Evolutionary conservation across 345 rosid genomes (phyloP), one percentile per base, ranked within the genome.

Genomic region (Reutealis trisperma): DNA sequence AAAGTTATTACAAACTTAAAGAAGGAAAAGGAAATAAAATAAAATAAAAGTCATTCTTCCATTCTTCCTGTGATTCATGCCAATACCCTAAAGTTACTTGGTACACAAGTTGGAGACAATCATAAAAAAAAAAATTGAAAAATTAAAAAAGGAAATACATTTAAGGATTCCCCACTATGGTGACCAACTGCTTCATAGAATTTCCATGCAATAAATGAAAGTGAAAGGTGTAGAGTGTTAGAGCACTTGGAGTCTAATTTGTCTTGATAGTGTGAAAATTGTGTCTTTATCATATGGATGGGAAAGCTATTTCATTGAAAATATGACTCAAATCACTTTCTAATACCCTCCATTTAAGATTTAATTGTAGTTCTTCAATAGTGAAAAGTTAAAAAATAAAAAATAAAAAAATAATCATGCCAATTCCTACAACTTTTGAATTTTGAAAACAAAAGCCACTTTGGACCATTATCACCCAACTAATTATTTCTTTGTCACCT

Each of bases 141-240:
- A 41, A 62, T 21, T 74, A 18, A 16, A 18, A 47, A 21, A 19
- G 37, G 16, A 72, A 19, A 72, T 41, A 37, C 27, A 44, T 37
- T 37, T 37, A 11, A 64, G 44, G 34, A 72, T 72, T 25, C 18
- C 65, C 76, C 82, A 75, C 52, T 73, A 44, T 22, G 70, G 78
- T 74, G 75, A 82, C 80, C 70, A 77, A 57, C 69, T 63, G 63
- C 66, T 78, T 70, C 75, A 77, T 66, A 83, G 58, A 55, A 70
- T 72, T 22, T 78, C 12, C 74, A 60, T 72, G 73, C 67, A 63
- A 67, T 47, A 37, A 37, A 37, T 37, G 27, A 6, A 70, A 54
- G 72, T 52, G 66, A 68, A 55, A 60, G 21, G 25, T 62, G 15
- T 14, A 22, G 27, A 12, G 60, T 22, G 51, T 47, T 47, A 11